Evolutionary conservation across 495 filamentous ascomycete species (phyloP), one percentile per base, ranked within the genome.

Genomic region (Bacidia gigantensis): DNA sequence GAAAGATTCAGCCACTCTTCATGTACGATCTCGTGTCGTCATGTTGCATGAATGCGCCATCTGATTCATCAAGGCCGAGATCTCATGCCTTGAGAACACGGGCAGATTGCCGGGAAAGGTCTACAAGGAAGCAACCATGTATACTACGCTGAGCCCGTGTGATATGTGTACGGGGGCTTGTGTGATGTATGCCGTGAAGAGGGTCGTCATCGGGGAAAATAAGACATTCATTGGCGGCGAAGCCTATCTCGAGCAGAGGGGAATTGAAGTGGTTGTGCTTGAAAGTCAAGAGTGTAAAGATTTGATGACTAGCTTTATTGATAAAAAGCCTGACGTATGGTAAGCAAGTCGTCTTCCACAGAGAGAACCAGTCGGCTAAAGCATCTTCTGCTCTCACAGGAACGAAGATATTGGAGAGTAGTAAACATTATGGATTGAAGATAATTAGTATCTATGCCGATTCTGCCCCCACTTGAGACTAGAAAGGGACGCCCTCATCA

Each of bases 91-190:
- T 39, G 83, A 88, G 53, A 83, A 83, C 64, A 81, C 84, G 0
- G 86, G 87, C 38, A 81, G 85, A 49, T 75, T 89, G 38, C 79
- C 82, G 35, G 84, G 82, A 11, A 75, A 74, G 0, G 76, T 77
- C 18, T 92, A 89, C 65, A 67, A 72, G 57, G 82, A 84, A 40
- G 72, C 79, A 40, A 92, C 87, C 3, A 88, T 92, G 82, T 92
- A 86, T 66, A 92, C 86, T 9, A 90, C 87, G 1, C 69, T 93
- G 3, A 89, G 86, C 12, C 87, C 86, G 0, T 94, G 87, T 63
- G 82, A 89, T 62, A 92, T 92, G 86, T 90, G 85, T 72, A 83
- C 86, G 12, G 86, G 86, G 22, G 86, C 87, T 2, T 87, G 83
- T 58, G 67, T 93, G 43, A 72, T 89, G 50, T 92, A 88, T 69